A percentile compares a stretch with the other conserved stretches of the same genome.
phyloP scores from a whole-genome alignment of 169 alveolate genomes.

The Eimeria brunetti region DNA sequence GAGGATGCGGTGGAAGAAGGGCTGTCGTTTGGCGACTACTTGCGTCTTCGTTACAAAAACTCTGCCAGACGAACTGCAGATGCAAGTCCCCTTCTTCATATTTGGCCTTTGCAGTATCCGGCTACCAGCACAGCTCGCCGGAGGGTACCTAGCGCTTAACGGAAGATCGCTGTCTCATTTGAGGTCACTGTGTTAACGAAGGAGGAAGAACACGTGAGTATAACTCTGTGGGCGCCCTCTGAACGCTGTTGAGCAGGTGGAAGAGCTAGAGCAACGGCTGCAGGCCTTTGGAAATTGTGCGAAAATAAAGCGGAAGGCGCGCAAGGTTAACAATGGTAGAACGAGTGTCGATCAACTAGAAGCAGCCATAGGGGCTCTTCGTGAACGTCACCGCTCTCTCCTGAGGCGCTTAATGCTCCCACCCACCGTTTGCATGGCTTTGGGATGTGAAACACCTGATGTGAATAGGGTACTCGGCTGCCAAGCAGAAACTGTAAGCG shows the following conservation, averaged over 20 bases:
- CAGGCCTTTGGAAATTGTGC: conserved; percentile 45
- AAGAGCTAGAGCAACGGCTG: conserved; percentile 33
- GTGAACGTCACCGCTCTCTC: conserved; percentile 20
- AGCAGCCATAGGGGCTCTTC: conserved; percentile 3
- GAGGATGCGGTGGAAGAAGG: not conserved
- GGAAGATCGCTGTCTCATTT: not conserved
- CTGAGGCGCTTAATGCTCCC: conserved; percentile 67
- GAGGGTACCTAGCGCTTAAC: not conserved
- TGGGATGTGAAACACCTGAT: conserved; percentile 66
- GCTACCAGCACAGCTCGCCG: not conserved
- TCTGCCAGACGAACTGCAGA: conserved; percentile 33
- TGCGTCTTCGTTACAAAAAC: conserved; percentile 65
- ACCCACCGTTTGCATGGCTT: conserved; percentile 60
- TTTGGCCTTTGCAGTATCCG: not conserved
- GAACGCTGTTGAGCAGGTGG: conserved; percentile 44
- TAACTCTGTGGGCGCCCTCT: not conserved
- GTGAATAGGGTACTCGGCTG: conserved; percentile 49
- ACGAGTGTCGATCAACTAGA: not conserved
- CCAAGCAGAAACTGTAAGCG: conserved; percentile 13
- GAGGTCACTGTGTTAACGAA: not conserved
- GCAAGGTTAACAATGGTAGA: not conserved
- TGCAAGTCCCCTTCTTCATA: not conserved
- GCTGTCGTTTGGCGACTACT: conserved; percentile 48
- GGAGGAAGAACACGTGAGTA: not conserved
- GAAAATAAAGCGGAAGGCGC: not conserved